Base-by-base conservation (phyloP, 2,329 filamentous ascomycete species). In the Colletotrichum destructivum region DNA sequence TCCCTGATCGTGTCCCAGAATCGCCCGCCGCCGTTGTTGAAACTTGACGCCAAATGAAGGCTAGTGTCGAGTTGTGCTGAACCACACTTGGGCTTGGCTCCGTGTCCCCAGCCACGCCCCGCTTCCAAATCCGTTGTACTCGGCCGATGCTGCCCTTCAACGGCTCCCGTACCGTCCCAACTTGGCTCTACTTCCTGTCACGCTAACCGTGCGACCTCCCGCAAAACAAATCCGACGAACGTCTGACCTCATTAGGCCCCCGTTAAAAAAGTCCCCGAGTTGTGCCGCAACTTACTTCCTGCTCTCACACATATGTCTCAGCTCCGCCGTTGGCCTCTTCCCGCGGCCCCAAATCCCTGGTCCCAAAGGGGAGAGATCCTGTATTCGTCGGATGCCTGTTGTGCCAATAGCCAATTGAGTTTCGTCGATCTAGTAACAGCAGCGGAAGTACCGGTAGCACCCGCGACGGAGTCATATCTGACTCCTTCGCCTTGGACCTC, bases 251-350 rank as follows among this genome's bases (percentile, higher is more conserved):
- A 49, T 46, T 26, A 62, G 52, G 54, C n/a, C 13, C 51, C 13
- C 47, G 35, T 26, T 54, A 7, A 42, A 46, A 35, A 55, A 59
- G 55, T 60, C 52, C 46, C 65, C 59, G 52, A 63, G 15, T 40
- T 52, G 64, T 42, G 46, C 59, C 54, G 46, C 47, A 54, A 21
- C 56, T 60, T 46, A 40, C 16, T 31, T 63, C 52, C 46, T 55
- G 26, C 16, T 63, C 23, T 21, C 44, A 40, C 38, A 54, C 54
- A 31, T 54, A 47, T 54, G 46, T 54, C n/a, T 71, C 52, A 54
- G 46, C 54, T 49, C 57, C 69, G 59, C 65, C 46, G 59, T 49
- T 69, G 65, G 65, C 65, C 65, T 63, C 69, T 38, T 69, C 46
- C 64, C 52, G 64, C 46, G 57, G 59, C 54, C 65, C 21, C 52